A percentile compares a stretch with the other conserved stretches of the same genome.
Conservation (phyloP, 2,329 filamentous ascomycete genomes). For the Coniochaeta prunicola region DNA sequence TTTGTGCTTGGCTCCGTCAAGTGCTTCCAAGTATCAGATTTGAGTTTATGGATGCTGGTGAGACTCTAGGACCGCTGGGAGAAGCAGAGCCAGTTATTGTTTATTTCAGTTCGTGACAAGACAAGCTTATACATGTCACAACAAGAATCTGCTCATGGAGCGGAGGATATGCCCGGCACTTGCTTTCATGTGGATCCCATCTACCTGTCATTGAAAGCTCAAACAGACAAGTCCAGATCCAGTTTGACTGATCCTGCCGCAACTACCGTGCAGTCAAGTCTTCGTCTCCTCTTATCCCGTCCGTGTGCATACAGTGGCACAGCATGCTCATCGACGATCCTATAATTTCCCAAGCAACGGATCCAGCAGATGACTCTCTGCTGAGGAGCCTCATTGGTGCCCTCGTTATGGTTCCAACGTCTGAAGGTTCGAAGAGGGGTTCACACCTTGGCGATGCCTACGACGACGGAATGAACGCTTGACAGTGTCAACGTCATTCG, state of each 20-base stretch:
- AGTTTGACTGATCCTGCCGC: neutral
- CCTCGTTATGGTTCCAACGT: neutral
- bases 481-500: neutral
- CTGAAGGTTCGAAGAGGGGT: neutral
- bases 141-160: neutral
- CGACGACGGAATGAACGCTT: neutral
- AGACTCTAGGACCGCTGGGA: neutral
- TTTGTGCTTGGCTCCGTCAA: neutral
- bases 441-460: neutral
- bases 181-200: neutral
- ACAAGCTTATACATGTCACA: neutral
- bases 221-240: neutral
- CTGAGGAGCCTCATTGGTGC: constrained; percentile 2
- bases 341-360: neutral
- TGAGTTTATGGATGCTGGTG: neutral
- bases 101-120: neutral
- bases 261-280: neutral
- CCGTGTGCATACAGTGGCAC: neutral
- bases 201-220: neutral
- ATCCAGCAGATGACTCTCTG: constrained; percentile 1
- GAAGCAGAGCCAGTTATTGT: neutral
- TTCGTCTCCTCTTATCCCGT: neutral
- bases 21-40: neutral
- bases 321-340: neutral
- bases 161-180: neutral